Conservation (phyloP, 2,329 filamentous ascomycete species). For the Fusarium mundagurra region DNA sequence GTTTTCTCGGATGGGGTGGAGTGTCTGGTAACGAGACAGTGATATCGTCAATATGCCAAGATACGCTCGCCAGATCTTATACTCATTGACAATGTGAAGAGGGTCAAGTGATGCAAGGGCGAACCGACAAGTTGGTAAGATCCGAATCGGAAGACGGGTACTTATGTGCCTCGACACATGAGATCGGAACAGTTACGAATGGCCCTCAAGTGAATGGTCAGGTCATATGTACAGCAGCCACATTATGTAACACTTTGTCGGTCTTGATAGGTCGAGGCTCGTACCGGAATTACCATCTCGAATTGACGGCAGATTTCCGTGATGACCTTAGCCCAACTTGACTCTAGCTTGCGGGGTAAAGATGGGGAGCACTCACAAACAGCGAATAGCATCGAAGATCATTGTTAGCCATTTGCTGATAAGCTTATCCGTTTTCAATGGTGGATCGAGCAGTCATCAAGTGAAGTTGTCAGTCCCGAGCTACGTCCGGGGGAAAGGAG, state of each 20-base stretch:
- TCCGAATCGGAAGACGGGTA: neutral
- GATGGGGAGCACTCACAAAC: accelerated
- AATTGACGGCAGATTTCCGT: neutral
- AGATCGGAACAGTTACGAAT: neutral
- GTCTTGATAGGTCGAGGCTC: neutral
- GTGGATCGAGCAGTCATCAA: neutral
- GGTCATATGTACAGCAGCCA: neutral
- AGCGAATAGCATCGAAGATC: neutral
- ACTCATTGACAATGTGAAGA: neutral
- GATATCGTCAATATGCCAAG: neutral
- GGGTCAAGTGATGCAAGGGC: neutral
- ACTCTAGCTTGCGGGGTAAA: neutral
- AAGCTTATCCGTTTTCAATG: neutral
- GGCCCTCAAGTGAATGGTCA: neutral
- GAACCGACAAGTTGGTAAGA: neutral
- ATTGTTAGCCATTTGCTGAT: neutral
- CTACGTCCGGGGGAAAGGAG: neutral
- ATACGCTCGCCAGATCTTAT: neutral
- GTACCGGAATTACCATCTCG: neutral
- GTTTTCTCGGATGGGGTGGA: accelerated
- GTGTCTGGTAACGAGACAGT: neutral
- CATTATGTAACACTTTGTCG: neutral
- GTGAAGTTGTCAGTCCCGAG: neutral
- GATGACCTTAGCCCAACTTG: neutral
- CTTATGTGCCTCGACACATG: neutral